A percentile compares a stretch with the other conserved stretches of the same genome.
These are phyloP conservation scores for Apophysomyces trapeziformis DNA, from an alignment of 371 early-diverging fungal species.

Conservation along the genomic window DNA sequence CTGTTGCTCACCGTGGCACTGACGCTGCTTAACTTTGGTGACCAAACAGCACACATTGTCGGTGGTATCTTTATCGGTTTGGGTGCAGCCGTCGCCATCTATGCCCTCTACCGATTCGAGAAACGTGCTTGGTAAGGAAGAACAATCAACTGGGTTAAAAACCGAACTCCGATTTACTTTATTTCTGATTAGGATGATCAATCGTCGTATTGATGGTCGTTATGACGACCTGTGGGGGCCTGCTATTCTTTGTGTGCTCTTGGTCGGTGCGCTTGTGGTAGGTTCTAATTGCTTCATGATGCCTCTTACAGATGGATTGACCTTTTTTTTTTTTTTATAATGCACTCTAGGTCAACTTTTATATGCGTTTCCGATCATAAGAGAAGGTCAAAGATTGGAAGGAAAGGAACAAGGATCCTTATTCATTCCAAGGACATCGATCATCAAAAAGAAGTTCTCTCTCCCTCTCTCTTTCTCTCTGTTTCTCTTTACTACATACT, in stretches of 20 bases:
- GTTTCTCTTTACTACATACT: not conserved
- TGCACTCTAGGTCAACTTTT: slow-evolving; percentile 27
- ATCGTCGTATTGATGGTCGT: slow-evolving; percentile 64
- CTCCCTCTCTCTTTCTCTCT: not conserved
- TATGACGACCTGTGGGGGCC: slow-evolving; percentile 78
- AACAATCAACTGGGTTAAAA: slow-evolving; percentile 28
- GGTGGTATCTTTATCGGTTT: slow-evolving; percentile 81
- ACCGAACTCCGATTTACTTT: not conserved
- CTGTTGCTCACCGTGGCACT: slow-evolving; percentile 73
- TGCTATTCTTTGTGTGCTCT: slow-evolving; percentile 83
- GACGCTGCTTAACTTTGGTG: slow-evolving; percentile 83
- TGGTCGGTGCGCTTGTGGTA: slow-evolving; percentile 67
- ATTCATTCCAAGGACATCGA: not conserved
- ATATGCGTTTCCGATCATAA: slow-evolving; percentile 22
- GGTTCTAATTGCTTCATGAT: slow-evolving; percentile 18
- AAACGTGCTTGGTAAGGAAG: slow-evolving; percentile 74
- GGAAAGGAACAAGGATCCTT: not conserved
- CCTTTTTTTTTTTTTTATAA: not conserved
- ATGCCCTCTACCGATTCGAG: slow-evolving; percentile 86
- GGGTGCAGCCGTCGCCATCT: slow-evolving; percentile 59
- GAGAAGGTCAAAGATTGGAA: not conserved
- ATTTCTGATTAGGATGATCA: slow-evolving; percentile 58
- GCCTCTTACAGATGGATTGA: not conserved
- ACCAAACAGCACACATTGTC: slow-evolving; percentile 62
- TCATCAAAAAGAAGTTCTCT: not conserved